A percentile compares a stretch with the other conserved stretches of the same genome.
Conservation (phyloP, 257 asterid genomes). For the Lycium barbarum region DNA sequence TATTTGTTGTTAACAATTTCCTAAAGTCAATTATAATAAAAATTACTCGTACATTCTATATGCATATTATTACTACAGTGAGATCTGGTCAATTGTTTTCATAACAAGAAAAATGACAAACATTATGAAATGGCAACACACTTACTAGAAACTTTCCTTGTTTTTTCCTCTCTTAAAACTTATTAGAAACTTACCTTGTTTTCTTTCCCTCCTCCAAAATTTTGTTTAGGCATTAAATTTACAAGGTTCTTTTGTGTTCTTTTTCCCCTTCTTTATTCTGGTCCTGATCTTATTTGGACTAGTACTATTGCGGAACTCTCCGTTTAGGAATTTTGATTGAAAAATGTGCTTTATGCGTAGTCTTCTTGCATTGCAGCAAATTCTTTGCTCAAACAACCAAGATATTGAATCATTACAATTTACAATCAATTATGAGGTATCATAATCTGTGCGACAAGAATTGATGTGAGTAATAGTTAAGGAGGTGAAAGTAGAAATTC, state of each 20-base stretch:
- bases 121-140: neutral
- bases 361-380: neutral
- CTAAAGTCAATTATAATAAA: neutral
- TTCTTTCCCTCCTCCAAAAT: neutral
- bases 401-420: neutral
- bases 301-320: neutral
- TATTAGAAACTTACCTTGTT: neutral
- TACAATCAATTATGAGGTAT: too few relatives aligned
- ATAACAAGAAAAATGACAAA: neutral
- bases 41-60: too few relatives aligned
- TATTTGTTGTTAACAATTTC: too few relatives aligned
- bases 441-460: neutral
- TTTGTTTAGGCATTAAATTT: neutral
- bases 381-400: neutral
- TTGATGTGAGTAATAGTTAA: neutral
- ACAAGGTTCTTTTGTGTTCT: neutral
- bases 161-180: neutral
- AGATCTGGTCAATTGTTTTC: neutral
- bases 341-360: neutral
- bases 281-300: neutral
- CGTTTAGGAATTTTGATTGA: neutral
- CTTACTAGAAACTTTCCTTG: neutral
- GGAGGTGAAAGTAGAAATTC: neutral
- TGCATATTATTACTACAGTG: neutral
- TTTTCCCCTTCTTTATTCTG: neutral